Evolutionary conservation across 495 filamentous ascomycete genomes (phyloP).

Genomic region (Tuber indicum): DNA sequence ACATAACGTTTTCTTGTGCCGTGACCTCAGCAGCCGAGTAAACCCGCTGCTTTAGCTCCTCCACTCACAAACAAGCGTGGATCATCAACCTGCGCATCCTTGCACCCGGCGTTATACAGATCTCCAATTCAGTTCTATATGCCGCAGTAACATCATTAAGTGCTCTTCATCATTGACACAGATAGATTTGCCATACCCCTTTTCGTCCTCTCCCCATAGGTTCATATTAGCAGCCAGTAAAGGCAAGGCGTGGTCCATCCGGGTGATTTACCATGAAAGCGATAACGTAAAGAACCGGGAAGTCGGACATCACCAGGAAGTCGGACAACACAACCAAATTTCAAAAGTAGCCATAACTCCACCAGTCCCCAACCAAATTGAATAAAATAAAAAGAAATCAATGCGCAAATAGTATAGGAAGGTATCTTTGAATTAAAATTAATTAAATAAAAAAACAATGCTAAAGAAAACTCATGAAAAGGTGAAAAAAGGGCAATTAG

Average conservation of each 20-base stretch:
- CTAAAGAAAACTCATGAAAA: no score
- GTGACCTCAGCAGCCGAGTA: slow-evolving; percentile 63
- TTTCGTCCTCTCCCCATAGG: slow-evolving; percentile 46
- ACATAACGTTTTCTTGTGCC: slow-evolving; percentile 60
- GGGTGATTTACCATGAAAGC: slow-evolving; percentile 19
- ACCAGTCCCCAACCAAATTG: no score
- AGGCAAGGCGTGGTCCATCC: neutral
- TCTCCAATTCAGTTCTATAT: slow-evolving; percentile 60
- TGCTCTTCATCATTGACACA: slow-evolving; percentile 64
- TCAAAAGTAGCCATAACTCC: no score
- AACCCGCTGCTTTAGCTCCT: slow-evolving; percentile 63
- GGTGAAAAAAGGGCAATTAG: no score
- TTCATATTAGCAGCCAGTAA: neutral
- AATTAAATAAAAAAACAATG: no score
- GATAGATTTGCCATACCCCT: slow-evolving; percentile 58
- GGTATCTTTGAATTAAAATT: no score
- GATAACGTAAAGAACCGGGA: no score
- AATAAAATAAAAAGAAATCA: no score
- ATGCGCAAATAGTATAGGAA: no score
- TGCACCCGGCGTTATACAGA: slow-evolving; percentile 62
- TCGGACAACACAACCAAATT: no score
- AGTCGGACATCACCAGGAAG: no score
- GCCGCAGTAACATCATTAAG: slow-evolving; percentile 69
- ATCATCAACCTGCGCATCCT: slow-evolving; percentile 71
- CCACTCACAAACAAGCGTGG: slow-evolving; percentile 66